Base-by-base conservation (phyloP, 2,329 filamentous ascomycete species). In the Fusarium proliferatum region DNA sequence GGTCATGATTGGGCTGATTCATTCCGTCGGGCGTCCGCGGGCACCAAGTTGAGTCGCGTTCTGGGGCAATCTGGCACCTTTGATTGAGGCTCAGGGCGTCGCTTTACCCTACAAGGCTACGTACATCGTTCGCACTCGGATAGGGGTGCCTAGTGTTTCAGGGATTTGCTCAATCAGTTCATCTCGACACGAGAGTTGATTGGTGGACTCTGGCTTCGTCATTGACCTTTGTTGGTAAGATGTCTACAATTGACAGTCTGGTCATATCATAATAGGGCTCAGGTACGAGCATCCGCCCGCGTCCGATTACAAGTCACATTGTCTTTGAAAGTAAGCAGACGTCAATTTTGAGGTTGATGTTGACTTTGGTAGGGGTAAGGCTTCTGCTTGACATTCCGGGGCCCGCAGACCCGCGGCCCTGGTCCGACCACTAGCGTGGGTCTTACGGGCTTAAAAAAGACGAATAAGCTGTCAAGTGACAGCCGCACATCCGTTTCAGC, bases 241-340 rank as follows among this genome's bases (percentile, higher is more conserved):
- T 11, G 6, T 39, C n/a, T 51, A 6, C 48, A 34, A n/a, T 21
- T n/a, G 7, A 28, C 26, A 26, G 13, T n/a, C 19, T 2, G 13
- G 6, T 17, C 34, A 39, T 13, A 17, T 6, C 34, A 39, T 28
- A 3, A n/a, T 9, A 12, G 9, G 9, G 19, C 23, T 9, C 13
- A 17, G 9, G 13, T 13, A 13, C 10, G 13, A 39, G 1, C 3
- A 12, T 28, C 10, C 4, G 21, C 0, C n/a, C 51, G 34, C 2
- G 34, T n/a, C 13, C 0, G 2, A 17, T 28, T 26, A 5, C 17
- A 28, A 21, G 33, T 16, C 13, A 12, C 28, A 1, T 21, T 26
- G 4, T 15, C 17, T 10, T 0, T 46, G 26, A 1, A 28, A 38
- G 13, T 36, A 19, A 38, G 9, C 9, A 21, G 17, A 9, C 13